These are phyloP conservation scores for Tetragonia tetragonoides DNA, from an alignment of 148 eudicot species.

Conservation along the genomic window DNA sequence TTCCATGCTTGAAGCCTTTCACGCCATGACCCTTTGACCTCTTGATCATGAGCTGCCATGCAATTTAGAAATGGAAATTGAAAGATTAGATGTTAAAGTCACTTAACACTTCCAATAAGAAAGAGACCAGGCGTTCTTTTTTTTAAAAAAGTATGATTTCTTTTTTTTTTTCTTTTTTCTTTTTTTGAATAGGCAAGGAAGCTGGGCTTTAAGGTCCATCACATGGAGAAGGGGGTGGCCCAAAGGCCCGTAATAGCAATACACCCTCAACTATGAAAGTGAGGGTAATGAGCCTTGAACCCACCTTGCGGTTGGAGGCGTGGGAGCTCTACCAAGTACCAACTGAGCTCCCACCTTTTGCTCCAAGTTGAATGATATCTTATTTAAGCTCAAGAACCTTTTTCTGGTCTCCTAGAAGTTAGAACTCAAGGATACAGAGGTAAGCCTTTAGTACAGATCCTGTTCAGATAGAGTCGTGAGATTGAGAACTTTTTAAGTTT, in stretches of 20 bases:
- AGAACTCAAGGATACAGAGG: too few relatives aligned
- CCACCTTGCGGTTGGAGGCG: too few relatives aligned
- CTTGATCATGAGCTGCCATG: conserved; percentile 47
- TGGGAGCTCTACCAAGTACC: too few relatives aligned
- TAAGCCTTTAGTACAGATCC: too few relatives aligned
- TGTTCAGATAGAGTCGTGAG: too few relatives aligned
- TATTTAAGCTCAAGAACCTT: not conserved
- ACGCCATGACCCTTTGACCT: conserved; percentile 67
- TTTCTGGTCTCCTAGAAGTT: not conserved
- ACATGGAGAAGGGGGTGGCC: too few relatives aligned
- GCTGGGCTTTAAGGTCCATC: too few relatives aligned
- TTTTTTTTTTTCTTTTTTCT: too few relatives aligned
- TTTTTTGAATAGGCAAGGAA: too few relatives aligned
- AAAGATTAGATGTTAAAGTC: not conserved
- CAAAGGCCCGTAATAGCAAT: too few relatives aligned
- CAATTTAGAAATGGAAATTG: conserved; percentile 13
- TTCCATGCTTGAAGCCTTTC: conserved; percentile 81
- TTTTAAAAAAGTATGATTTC: not conserved
- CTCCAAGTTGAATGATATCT: not conserved
- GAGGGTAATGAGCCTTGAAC: too few relatives aligned
- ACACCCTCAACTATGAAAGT: too few relatives aligned
- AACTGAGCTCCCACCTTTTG: not conserved
- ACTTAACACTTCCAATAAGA: not conserved
- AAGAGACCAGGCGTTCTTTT: not conserved
- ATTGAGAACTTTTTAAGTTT: not conserved